A percentile compares a stretch with the other conserved stretches of the same genome.
Evolutionary conservation across 495 filamentous ascomycete species (phyloP).

Genomic region (Tuber aestivum): DNA sequence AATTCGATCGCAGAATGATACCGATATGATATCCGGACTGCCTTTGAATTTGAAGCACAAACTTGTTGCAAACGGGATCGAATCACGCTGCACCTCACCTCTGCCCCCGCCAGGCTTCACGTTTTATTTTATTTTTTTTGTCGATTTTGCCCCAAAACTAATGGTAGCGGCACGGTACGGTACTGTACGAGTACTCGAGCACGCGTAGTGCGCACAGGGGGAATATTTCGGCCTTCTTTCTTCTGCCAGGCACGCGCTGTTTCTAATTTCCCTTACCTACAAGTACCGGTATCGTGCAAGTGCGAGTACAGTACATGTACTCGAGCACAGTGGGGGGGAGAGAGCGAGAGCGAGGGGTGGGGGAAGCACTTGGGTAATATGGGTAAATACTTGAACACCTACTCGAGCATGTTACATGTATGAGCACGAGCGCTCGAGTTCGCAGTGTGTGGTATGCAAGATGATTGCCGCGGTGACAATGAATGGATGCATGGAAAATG

Average conservation of each 20-base stretch:
- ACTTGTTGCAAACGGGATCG: conserved; percentile 11
- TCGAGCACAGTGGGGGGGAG: not conserved
- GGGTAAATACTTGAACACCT: not conserved
- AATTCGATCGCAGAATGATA: not conserved
- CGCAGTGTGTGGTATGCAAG: not conserved
- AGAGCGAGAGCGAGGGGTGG: not conserved
- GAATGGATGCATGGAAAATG: not conserved
- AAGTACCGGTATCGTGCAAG: not conserved
- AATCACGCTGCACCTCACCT: conserved; percentile 19
- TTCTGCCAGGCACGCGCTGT: conserved; percentile 5
- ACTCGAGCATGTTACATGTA: not conserved
- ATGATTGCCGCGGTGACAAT: not conserved
- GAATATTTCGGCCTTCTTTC: not conserved
- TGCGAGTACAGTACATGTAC: no score
- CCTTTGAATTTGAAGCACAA: not conserved
- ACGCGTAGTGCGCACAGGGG: not conserved
- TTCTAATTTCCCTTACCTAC: not conserved
- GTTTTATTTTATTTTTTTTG: conserved; percentile 1
- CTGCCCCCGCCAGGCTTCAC: conserved; percentile 16
- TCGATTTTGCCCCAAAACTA: not conserved
- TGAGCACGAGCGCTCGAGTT: not conserved
- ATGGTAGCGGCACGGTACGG: not conserved
- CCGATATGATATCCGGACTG: not conserved
- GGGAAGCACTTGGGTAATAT: not conserved
- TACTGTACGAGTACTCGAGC: not conserved